Evolutionary conservation across 176 grass and related monocot genomes (phyloP), one percentile per base, ranked within the genome.

Genomic region (Phyllostachys edulis): DNA sequence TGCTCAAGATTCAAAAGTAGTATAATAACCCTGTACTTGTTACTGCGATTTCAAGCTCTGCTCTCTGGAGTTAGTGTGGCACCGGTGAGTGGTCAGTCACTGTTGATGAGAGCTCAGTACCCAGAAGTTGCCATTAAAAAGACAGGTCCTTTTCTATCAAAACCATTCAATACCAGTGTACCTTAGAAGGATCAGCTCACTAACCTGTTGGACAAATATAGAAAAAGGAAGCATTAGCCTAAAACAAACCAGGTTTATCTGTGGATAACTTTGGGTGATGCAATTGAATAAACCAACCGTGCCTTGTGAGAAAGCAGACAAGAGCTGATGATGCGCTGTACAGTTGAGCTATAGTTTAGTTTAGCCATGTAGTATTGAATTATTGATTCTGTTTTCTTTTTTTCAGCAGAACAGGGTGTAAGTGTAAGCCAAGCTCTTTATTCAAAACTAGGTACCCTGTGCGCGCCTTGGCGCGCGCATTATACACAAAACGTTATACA

Each of bases 51-150:
- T 55, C 59, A 18, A 75, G 76, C 49, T 75, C 49, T 13, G 26
- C 27, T 69, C 29, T 40, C 21, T 20, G 39, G 57, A 18, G 61
- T 69, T 39, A 56, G 69, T 16, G 69, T 27, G 79, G 52, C 46
- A 17, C 23, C 6, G 78, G 71, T 76, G 77, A 79, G 81, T 66
- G 75, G 75, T 74, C 80, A 57, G 74, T 84, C 81, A 59, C 67
- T 85, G 45, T 81, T 75, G 82, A 74, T 16, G 71, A 29, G 77
- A 62, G 71, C 45, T 18, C 56, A 59, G 18, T 32, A 12, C 45
- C 73, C 78, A 85, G 55, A 65, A 90, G 78, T 82, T 57, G 83
- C 78, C 64, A 86, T 82, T 65, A 59, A 71, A 32, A 89, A 18
- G 77, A 56, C 29, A 10, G 71, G 77, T 76, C 82, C 54, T 79